Conservation (phyloP, 2,329 filamentous ascomycete genomes). For the Colletotrichum camelliae region DNA sequence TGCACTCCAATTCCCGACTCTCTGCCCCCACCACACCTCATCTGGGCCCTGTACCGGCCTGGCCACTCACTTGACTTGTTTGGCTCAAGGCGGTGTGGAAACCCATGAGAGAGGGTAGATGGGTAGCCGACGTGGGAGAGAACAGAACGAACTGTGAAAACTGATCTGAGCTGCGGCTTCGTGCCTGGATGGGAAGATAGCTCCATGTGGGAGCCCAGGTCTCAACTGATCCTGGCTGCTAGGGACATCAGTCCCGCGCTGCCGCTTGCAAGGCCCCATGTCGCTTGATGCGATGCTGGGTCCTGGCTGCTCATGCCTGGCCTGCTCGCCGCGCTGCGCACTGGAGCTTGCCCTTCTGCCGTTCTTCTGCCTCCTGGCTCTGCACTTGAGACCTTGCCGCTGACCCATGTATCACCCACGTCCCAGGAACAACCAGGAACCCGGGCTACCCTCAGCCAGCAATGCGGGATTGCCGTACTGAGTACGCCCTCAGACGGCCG, state of each 20-base stretch:
- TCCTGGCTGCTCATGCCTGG: conserved; percentile 6
- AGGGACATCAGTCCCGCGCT: conserved; percentile 5
- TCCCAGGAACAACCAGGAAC: conserved; percentile 21
- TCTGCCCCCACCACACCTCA: not conserved
- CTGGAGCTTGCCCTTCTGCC: not conserved
- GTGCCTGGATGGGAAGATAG: not conserved
- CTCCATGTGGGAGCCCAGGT: not conserved
- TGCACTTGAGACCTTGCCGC: conserved; percentile 14
- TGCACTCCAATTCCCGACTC: conserved; percentile 10
- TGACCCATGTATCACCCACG: conserved; percentile 22
- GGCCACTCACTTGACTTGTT: conserved; percentile 5
- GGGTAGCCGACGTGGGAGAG: not conserved
- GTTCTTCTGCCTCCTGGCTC: not conserved
- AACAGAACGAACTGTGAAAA: not conserved
- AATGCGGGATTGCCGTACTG: not conserved
- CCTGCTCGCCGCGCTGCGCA: not conserved
- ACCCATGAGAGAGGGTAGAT: not conserved
- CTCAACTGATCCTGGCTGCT: conserved; percentile 2
- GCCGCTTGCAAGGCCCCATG: conserved; percentile 10
- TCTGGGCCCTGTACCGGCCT: not conserved
- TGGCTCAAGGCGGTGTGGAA: conserved; percentile 18
- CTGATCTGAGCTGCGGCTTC: not conserved
- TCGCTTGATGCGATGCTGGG: conserved; percentile 3
- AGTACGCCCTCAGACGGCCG: not conserved
- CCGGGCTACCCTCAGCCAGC: conserved; percentile 16